Evolutionary conservation across 1,284 basidiomycete species (phyloP), one percentile per base, ranked within the genome.

Genomic region (Pulchroboletus neoregius): DNA sequence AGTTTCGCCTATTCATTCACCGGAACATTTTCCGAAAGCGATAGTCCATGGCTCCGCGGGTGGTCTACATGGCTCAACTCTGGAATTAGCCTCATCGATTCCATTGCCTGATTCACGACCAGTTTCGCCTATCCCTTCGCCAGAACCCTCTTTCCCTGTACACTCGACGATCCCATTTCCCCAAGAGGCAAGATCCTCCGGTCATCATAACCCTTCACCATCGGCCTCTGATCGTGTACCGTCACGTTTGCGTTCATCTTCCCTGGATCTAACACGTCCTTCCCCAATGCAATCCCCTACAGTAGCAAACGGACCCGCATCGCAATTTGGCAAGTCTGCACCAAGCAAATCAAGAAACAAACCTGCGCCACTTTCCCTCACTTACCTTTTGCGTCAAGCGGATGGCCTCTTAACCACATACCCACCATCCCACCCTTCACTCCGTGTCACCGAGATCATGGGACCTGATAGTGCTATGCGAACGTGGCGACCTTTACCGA

Each of bases 381-480:
- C 68, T 15, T 45, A 56, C 22, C 69, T 80, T 28, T 68, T 81
- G 16, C 53, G 57, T 15, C 67, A 65, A 23, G 70, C 79, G 2
- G 74, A 78, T 54, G 63, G 61, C 16, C 71, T 80, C 15, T 68
- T 70, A 33, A 48, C 54, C 10, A 53, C 50, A 18, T 78, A 70
- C 58, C 76, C 79, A 13, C 75, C 78, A 3, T 58, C 68, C 3
- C 67, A 74, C 36, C 70, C 75, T 31, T 58, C 54, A 0, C 68
- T 88, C 15, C 63, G 56, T 8, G 66, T 88, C n/a, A 67, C 73
- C 2, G 68, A 72, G 20, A 84, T 85, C 40, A 79, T 90, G 73
- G 88, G 87, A 12, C 84, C 83, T 1, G 78, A 85, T 45, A 79
- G 78, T 54, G 73, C 65, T 23, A 63, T 77, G 55, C 68, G 56